These are phyloP conservation scores for Saccharomyces kudriavzevii DNA, from an alignment of 805 yeast genomes.

Conservation along the genomic window DNA sequence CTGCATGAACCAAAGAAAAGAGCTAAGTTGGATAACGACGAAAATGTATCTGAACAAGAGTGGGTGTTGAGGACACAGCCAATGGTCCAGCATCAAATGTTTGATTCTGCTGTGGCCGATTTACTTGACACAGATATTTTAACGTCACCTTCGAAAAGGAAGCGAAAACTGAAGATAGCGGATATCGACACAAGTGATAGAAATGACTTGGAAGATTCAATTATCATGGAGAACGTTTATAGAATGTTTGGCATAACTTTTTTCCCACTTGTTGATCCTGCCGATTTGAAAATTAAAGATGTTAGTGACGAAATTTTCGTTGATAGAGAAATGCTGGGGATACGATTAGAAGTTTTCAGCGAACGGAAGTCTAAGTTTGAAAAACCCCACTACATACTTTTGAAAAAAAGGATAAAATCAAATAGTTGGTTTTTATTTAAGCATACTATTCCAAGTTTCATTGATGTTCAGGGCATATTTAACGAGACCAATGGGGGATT, in stretches of 20 bases:
- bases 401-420: constrained; percentile 24
- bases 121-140: constrained; percentile 19
- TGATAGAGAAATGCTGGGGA: constrained; percentile 27
- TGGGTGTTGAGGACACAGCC: constrained; percentile 16
- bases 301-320: constrained; percentile 9
- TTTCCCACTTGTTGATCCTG: constrained; percentile 34
- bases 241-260: constrained; percentile 35
- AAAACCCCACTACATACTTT: constrained; percentile 31
- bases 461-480: constrained; percentile 16
- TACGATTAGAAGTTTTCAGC: constrained; percentile 35
- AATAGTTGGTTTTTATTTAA: constrained; percentile 30
- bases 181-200: background rate
- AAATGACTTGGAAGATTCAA: constrained; percentile 7
- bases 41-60: constrained; percentile 14
- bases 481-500: constrained; percentile 11
- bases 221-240: constrained; percentile 29
- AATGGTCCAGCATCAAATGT: constrained; percentile 19
- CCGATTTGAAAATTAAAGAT: constrained; percentile 15
- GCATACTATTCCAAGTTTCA: constrained; percentile 32
- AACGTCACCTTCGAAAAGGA: constrained; percentile 26
- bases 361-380: constrained; percentile 24
- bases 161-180: constrained; percentile 1
- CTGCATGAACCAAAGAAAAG: background rate
- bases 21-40: background rate
- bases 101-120: constrained; percentile 20